phyloP scores from a whole-genome alignment of 1,284 basidiomycete species.

The Exsudoporus floridanus region DNA sequence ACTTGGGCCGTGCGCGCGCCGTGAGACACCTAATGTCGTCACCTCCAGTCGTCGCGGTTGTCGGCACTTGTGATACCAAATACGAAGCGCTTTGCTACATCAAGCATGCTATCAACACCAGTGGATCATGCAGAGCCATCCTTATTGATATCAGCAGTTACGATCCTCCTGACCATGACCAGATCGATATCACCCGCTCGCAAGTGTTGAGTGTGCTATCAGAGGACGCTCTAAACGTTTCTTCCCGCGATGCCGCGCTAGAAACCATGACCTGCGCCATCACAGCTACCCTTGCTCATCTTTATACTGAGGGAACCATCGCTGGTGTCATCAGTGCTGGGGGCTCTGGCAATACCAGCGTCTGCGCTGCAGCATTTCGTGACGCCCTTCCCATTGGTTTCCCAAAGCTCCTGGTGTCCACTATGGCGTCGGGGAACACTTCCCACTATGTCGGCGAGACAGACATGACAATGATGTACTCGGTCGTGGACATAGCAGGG shows the following conservation, averaged over 20 bases:
- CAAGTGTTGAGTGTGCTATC: constrained; percentile 19
- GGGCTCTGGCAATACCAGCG: constrained; percentile 30
- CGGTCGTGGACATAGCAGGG: constrained; percentile 30
- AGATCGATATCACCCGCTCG: constrained; percentile 25
- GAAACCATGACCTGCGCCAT: constrained; percentile 24
- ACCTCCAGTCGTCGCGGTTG: constrained; percentile 23
- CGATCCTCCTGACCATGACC: constrained; percentile 12
- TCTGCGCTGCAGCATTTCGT: constrained; percentile 28
- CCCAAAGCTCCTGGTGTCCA: constrained; percentile 30
- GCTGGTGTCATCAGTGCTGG: constrained; percentile 23
- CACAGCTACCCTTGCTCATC: constrained; percentile 14
- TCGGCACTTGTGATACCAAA: constrained; percentile 33
- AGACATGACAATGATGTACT: constrained; percentile 33
- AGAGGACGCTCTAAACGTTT: background rate
- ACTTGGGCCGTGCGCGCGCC: too few species aligned
- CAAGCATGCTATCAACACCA: constrained; percentile 16
- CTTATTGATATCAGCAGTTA: constrained; percentile 25
- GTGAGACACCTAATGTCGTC: constrained; percentile 16
- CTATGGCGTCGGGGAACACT: constrained; percentile 31
- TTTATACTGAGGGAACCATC: constrained; percentile 13
- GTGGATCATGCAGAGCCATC: constrained; percentile 21
- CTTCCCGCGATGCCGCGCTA: constrained; percentile 10
- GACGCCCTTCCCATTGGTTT: constrained; percentile 27
- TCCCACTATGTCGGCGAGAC: constrained; percentile 31
- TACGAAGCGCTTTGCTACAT: constrained; percentile 25